These are phyloP conservation scores for Parsonsia alboflavescens DNA, from an alignment of 257 asterid species.

Conservation along the genomic window DNA sequence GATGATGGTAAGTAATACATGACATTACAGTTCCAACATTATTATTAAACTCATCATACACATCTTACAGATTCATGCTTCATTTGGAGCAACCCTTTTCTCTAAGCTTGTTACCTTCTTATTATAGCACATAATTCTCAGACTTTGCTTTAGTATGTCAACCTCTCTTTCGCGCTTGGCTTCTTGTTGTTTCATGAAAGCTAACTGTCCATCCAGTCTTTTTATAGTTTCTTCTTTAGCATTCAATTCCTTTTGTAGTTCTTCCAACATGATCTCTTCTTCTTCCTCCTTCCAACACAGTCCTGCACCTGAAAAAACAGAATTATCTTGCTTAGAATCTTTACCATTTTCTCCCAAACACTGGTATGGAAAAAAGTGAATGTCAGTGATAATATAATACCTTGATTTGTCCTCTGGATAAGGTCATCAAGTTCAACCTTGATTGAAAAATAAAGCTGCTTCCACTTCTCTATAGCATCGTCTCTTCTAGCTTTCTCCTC, in stretches of 20 bases:
- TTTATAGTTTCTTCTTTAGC: slow-evolving; percentile 55
- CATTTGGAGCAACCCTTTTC: background rate
- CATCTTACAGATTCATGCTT: background rate
- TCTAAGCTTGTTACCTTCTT: slow-evolving; percentile 22
- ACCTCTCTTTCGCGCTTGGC: slow-evolving; percentile 60
- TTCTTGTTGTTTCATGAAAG: slow-evolving; percentile 50
- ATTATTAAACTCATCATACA: background rate
- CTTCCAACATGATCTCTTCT: slow-evolving; percentile 38
- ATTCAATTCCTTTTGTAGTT: slow-evolving; percentile 42
- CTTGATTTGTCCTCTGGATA: slow-evolving; percentile 58
- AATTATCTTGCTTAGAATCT: background rate
- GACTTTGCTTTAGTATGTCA: slow-evolving; percentile 69
- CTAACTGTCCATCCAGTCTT: slow-evolving; percentile 43
- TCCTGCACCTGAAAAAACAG: slow-evolving; percentile 41
- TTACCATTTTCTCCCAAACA: background rate
- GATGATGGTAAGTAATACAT: background rate
- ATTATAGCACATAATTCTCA: slow-evolving; percentile 62
- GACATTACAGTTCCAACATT: background rate
- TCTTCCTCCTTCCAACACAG: slow-evolving; percentile 41
- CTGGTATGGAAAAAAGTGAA: background rate
- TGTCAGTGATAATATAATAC: slow-evolving; percentile 12
- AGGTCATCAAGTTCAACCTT: slow-evolving; percentile 86
- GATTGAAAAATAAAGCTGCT: slow-evolving; percentile 72
- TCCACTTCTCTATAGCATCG: slow-evolving; percentile 75
- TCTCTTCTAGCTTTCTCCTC: slow-evolving; percentile 42